phyloP scores from a whole-genome alignment of 2,329 filamentous ascomycete species.

The Fusarium illudens region DNA sequence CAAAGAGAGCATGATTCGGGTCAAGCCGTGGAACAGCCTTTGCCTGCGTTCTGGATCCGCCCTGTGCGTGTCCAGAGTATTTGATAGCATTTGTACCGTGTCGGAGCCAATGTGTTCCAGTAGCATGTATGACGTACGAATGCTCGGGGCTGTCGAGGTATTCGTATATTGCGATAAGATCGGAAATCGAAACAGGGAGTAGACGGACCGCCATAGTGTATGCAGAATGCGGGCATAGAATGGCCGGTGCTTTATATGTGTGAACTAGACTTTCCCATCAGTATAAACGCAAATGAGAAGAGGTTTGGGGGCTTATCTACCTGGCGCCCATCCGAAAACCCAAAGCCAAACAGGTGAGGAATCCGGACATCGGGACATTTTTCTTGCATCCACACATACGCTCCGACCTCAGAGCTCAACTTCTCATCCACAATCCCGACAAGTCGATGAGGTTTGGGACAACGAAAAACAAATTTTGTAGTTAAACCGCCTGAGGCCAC shows the following conservation, averaged over 20 bases:
- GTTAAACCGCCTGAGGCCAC: background rate
- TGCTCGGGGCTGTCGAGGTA: background rate
- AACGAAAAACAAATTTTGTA: constrained; percentile 17
- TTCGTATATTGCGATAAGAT: constrained; percentile 26
- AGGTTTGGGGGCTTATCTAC: constrained; percentile 11
- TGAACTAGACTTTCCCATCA: no score
- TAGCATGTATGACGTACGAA: constrained; percentile 33
- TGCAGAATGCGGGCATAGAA: constrained; percentile 1
- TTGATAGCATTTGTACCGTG: constrained; percentile 34
- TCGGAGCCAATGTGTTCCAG: constrained; percentile 35
- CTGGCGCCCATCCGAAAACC: constrained; percentile 20
- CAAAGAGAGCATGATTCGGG: constrained; percentile 33
- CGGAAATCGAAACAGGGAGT: constrained; percentile 14
- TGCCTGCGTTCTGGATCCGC: constrained; percentile 11
- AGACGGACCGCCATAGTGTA: constrained; percentile 3
- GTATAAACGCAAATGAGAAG: no score
- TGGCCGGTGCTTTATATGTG: constrained; percentile 12
- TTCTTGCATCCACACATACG: constrained; percentile 46
- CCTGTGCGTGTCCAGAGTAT: constrained; percentile 25
- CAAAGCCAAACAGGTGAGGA: constrained; percentile 35
- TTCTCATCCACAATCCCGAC: constrained; percentile 47
- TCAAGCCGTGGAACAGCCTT: constrained; percentile 28
- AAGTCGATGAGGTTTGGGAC: constrained; percentile 32
- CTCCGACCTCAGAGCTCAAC: constrained; percentile 45
- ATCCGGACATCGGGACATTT: constrained; percentile 43